Evolutionary conservation across 2,329 filamentous ascomycete genomes (phyloP), one percentile per base, ranked within the genome.

Genomic region (Alternaria sp.): DNA sequence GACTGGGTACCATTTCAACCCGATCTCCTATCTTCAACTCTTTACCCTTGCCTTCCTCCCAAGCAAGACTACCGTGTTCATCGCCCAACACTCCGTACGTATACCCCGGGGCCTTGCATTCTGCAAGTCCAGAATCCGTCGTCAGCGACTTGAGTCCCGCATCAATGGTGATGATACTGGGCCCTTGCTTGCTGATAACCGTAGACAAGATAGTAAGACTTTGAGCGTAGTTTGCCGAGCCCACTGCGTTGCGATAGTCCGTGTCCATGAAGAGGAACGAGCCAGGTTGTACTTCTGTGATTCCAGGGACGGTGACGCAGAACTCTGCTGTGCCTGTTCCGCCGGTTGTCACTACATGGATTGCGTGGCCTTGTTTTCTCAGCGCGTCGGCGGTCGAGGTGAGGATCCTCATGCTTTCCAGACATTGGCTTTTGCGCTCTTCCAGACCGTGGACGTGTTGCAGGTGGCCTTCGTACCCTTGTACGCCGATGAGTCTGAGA

Each of bases 181-280:
- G 71, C 0, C 80, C 80, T 63, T 83, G 82, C 56, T 78, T 76
- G 72, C 81, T 83, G 17, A 85, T 59, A 0, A 84, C 82, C 0
- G 82, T 84, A 0, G 81, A 77, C 21, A 84, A 61, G 6, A 84
- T 77, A 0, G 81, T 82, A 26, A 85, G 60, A 45, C 81, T 84
- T 61, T 85, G 81, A 0, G 76, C 74, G 65, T 82, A 85, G 54
- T 79, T 79, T 0, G 48, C 17, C 0, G 75, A 72, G 1, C 83
- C 83, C 0, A 85, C 76, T 0, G 83, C 83, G 51, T 83, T 82
- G 3, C 82, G 79, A 62, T 85, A 85, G 64, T 85, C 83, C 2
- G 83, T 83, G 56, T 85, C 83, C 83, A 85, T 85, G 67, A 85
- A 85, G 54, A 85, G 79, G 58, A 85, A 85, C 0, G 81, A 83